phyloP scores from a whole-genome alignment of 352 stramenopile species.

The Pythium aristosporum region DNA sequence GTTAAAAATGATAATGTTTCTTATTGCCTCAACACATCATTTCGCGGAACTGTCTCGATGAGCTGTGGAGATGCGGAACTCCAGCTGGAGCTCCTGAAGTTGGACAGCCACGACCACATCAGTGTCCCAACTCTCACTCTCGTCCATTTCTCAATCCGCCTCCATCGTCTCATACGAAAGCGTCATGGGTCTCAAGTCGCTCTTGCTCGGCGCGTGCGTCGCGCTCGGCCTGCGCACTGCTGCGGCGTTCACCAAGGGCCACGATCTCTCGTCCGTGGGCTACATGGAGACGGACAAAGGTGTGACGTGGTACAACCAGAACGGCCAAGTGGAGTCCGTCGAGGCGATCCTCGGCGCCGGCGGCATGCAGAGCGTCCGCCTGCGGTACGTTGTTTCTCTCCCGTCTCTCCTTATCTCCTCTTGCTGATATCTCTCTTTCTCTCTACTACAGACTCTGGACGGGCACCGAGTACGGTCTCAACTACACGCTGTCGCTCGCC shows the following conservation, averaged over 20 bases:
- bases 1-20: not conserved
- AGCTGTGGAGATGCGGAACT: not conserved
- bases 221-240: conserved; percentile 2
- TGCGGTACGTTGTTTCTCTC: not conserved
- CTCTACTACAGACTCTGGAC: not conserved
- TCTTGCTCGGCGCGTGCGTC: conserved; percentile 4
- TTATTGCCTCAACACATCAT: not conserved
- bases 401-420: not conserved
- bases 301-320: conserved; percentile 11
- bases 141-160: not conserved
- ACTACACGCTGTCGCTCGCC: conserved; percentile 9
- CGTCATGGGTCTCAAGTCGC: not conserved
- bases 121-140: not conserved
- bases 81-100: not conserved
- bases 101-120: not conserved
- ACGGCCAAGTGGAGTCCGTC: conserved; percentile 9
- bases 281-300: conserved; percentile 17
- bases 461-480: conserved; percentile 11
- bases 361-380: conserved; percentile 13
- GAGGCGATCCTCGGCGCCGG: conserved; percentile 10
- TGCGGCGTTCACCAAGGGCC: conserved; percentile 7
- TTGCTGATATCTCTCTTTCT: not conserved
- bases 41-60: not conserved
- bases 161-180: not conserved
- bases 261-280: conserved; percentile 17